These are phyloP conservation scores for Russula griseocarnosa DNA, from an alignment of 768 basidiomycete genomes.

Conservation along the genomic window DNA sequence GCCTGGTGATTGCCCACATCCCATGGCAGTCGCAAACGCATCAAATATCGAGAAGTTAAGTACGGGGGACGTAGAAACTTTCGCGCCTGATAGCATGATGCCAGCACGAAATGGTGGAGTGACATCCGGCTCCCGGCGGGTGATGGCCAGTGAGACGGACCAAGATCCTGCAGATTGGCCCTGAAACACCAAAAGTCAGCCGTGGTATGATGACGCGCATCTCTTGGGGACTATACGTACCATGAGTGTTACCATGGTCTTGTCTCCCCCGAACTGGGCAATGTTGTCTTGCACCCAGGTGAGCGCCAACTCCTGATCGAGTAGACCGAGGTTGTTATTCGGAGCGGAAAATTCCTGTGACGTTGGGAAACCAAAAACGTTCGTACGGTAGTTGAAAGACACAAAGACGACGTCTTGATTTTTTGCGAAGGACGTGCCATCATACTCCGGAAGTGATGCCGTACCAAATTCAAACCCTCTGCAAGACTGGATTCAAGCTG, in stretches of 20 bases:
- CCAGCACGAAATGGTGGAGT: constrained; percentile 13
- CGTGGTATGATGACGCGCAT: neutral
- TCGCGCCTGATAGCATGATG: constrained; percentile 9
- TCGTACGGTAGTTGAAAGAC: constrained; percentile 19
- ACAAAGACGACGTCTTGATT: constrained; percentile 17
- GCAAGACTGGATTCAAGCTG: neutral
- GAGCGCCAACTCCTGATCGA: constrained; percentile 36
- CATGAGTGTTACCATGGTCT: constrained; percentile 38
- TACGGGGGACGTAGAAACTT: neutral
- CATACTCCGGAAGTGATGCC: constrained; percentile 1
- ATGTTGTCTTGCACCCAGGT: constrained; percentile 61
- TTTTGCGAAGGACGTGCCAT: constrained; percentile 14
- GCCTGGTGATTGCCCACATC: constrained; percentile 29
- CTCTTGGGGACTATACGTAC: constrained; percentile 24
- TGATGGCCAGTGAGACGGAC: constrained; percentile 13
- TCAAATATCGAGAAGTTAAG: constrained; percentile 8
- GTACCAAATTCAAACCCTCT: constrained; percentile 9
- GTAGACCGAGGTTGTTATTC: constrained; percentile 7
- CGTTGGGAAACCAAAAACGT: constrained; percentile 20
- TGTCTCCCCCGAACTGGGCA: constrained; percentile 55
- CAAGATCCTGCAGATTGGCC: constrained; percentile 10
- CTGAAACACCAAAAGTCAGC: neutral
- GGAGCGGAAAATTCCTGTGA: constrained; percentile 1
- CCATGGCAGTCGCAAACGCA: constrained; percentile 14
- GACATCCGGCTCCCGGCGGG: neutral